A percentile compares a stretch with the other conserved stretches of the same genome.
Evolutionary conservation across 495 filamentous ascomycete species (phyloP).

Genomic region (Daldinia bambusicola): DNA sequence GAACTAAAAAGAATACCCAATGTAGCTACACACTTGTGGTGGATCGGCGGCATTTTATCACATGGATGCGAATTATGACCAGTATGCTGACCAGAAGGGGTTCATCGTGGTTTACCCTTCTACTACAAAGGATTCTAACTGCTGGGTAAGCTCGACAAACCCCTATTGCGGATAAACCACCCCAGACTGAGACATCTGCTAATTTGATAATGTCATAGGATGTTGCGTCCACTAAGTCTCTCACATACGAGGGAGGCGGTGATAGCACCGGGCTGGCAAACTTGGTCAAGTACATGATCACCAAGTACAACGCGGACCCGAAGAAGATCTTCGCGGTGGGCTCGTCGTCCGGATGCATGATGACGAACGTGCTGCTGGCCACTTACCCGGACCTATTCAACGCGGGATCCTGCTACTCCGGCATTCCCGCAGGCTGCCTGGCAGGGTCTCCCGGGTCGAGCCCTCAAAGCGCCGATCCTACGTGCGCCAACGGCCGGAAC

Average conservation of each 20-base stretch:
- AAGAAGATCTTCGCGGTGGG: slow-evolving; percentile 59
- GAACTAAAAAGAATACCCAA: background rate
- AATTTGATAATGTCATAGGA: slow-evolving; percentile 51
- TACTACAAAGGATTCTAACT: slow-evolving; percentile 54
- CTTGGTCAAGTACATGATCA: slow-evolving; percentile 63
- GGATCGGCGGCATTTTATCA: slow-evolving; percentile 57
- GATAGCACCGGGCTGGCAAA: slow-evolving; percentile 56
- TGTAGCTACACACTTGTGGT: slow-evolving; percentile 53
- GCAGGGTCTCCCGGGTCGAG: slow-evolving; percentile 50
- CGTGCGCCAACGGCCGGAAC: slow-evolving; percentile 51
- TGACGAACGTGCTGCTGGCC: slow-evolving; percentile 57
- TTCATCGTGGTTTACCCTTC: slow-evolving; percentile 61
- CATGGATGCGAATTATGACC: slow-evolving; percentile 51
- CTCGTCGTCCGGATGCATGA: slow-evolving; percentile 62
- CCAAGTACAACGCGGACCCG: slow-evolving; percentile 58
- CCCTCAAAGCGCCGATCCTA: slow-evolving; percentile 53
- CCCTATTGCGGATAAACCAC: background rate
- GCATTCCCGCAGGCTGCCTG: slow-evolving; percentile 53
- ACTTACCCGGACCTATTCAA: slow-evolving; percentile 55
- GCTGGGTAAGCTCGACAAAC: slow-evolving; percentile 49
- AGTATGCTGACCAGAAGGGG: slow-evolving; percentile 53
- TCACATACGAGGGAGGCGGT: slow-evolving; percentile 56
- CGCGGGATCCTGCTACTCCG: slow-evolving; percentile 54
- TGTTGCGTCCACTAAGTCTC: slow-evolving; percentile 51
- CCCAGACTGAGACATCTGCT: slow-evolving; percentile 42